Evolutionary conservation across 192 early-diverging fungal genomes (phyloP), one percentile per base, ranked within the genome.

Genomic region (Glomus cerebriforme): DNA sequence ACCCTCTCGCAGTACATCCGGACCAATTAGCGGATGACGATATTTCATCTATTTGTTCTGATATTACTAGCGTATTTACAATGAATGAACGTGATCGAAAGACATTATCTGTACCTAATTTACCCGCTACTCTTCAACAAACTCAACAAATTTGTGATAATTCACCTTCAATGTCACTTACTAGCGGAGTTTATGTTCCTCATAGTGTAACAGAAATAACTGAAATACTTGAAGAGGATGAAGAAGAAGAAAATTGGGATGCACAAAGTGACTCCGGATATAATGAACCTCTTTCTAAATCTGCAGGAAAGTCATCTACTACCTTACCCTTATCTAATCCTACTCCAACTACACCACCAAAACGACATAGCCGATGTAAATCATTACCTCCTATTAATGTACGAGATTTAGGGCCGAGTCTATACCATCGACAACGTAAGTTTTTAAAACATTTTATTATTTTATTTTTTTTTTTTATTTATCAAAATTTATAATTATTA

Each of bases 201-300:
- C 22, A 27, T 0, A 5, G 15, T 2, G 39, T 39, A 19, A 19
- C 17, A 19, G 58, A 32, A 34, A 75, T 29, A 9, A 9, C 9
- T 8, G 37, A 39, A 8, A 7, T 75, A 35, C 54, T 34, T 10
- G 84, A 83, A 1, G 84, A 83, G 0, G 82, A 85, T 15, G 84
- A 85, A 17, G 84, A 83, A 0, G 78, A 79, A 2, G 84, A 85
- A 35, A 80, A 83, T 43, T 82, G 82, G 82, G 80, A 82, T 70
- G 45, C 64, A 31, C 79, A 80, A 59, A 79, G 76, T 15, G 80
- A 81, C 22, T 35, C 29, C 22, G 7, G 34, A 24, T 68, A 10
- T 7, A 37, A 79, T 79, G 27, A 72, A 73, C 78, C 80, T 1
- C 75, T 76, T 12, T 70, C 75, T 1, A 75, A 62, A 1, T 67